Base-by-base conservation (phyloP, 306 rosid species). In the Castanospermum australe region DNA sequence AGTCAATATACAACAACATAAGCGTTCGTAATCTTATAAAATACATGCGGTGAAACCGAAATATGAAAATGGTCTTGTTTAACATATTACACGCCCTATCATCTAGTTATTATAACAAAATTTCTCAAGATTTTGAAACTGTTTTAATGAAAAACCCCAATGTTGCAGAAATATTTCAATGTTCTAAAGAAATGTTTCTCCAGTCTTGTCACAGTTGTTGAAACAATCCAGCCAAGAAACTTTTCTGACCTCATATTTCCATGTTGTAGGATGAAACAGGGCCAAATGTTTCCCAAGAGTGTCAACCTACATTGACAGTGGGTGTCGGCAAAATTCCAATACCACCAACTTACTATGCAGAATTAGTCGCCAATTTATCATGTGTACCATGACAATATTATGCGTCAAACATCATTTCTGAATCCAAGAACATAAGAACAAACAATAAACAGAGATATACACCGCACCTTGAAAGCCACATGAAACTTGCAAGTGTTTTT, bases 381-480 rank as follows among this genome's bases (percentile, higher is more conserved):
- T 35, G 24, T 18, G 45, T 12, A 72, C 56, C 51, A 64, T 44
- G 71, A 35, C 17, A 64, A 65, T 15, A 22, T 39, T 50, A 78
- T 50, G 51, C 14, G 67, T 59, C 39, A 54, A 67, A 44, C 24
- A 60, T 56, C 21, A 35, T 56, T 41, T 55, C 48, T 17, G 32
- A 32, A 67, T 74, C 24, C 17, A 73, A 63, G 32, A n/a, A 17
- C 6, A 64, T 9, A 28, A 60, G 36, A 63, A 62, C 42, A 63
- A 57, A 80, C n/a, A 42, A 48, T 21, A 41, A 17, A 47, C 21
- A 73, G 47, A 71, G 18, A 65, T 39, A 78, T 20, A 60, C 22
- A 84, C 79, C 85, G 48, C 83, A 91, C 98, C 92, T 93, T 93
- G 92, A 93, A 93, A 78, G 98, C 98, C 68, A 93, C 90, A 78